These are phyloP conservation scores for Peniophora sp. DNA, from an alignment of 1,284 basidiomycete genomes.

Conservation along the genomic window DNA sequence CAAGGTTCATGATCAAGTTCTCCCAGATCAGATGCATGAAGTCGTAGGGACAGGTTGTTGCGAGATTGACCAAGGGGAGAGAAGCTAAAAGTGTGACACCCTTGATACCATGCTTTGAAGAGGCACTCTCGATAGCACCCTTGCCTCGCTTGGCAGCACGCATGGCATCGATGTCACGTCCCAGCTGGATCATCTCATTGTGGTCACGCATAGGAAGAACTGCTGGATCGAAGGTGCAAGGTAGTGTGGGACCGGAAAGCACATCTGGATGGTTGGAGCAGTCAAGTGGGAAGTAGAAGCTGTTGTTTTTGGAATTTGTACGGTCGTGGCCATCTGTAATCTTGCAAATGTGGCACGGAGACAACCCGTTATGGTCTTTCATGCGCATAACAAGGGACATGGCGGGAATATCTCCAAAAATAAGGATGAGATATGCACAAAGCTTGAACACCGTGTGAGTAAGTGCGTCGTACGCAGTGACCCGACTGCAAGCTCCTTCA, in stretches of 20 bases:
- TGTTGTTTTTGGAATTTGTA: background rate
- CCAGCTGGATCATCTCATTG: conserved; percentile 15
- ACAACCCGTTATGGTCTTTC: conserved; percentile 37
- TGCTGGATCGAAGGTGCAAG: conserved; percentile 21
- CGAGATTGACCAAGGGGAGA: conserved; percentile 29
- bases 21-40: conserved; percentile 42
- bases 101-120: conserved; percentile 33
- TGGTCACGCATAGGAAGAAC: conserved; percentile 31
- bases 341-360: conserved; percentile 35
- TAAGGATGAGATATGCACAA: conserved; percentile 29
- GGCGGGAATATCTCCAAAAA: conserved; percentile 39
- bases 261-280: conserved; percentile 1
- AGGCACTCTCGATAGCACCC: conserved; percentile 19
- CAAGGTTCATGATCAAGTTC: conserved; percentile 31
- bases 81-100: conserved; percentile 24
- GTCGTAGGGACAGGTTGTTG: conserved; percentile 33
- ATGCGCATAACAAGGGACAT: conserved; percentile 34
- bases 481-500: conserved; percentile 26
- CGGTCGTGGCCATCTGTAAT: conserved; percentile 28
- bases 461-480: conserved; percentile 24
- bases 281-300: conserved; percentile 17
- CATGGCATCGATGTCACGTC: conserved; percentile 11
- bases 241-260: no score
- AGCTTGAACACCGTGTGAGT: conserved; percentile 21
- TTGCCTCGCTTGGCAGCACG: no score